Conservation (phyloP, 1,284 basidiomycete genomes). For the Anthracocystis panici-leucophaei region DNA sequence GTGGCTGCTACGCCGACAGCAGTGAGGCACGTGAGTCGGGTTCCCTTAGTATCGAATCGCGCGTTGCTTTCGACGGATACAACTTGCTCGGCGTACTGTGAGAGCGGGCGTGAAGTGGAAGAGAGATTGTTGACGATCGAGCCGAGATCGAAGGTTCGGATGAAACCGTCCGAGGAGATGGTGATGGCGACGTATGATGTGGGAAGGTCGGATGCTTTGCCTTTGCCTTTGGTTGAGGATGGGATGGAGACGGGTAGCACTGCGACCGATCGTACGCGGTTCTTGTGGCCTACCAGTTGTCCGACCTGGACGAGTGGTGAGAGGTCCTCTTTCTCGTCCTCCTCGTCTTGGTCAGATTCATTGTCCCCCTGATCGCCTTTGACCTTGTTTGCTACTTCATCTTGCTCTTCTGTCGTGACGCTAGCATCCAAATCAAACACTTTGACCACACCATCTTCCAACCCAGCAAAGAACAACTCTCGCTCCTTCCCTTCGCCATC, state of each 20-base stretch:
- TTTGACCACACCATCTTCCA: conserved; percentile 53
- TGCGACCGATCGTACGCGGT: conserved; percentile 57
- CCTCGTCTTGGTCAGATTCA: conserved; percentile 26
- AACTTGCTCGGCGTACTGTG: conserved; percentile 17
- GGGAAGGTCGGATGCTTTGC: neutral
- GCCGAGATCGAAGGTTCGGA: conserved; percentile 63
- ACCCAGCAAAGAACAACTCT: conserved; percentile 57
- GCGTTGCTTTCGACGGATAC: conserved; percentile 45
- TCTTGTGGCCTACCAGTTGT: conserved; percentile 61
- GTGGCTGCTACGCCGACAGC: conserved; percentile 48
- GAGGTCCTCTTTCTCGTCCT: conserved; percentile 37
- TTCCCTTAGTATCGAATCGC: conserved; percentile 60
- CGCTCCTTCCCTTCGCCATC: conserved; percentile 37
- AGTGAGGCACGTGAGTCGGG: conserved; percentile 65
- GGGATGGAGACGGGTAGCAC: conserved; percentile 39
- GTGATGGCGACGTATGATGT: conserved; percentile 50
- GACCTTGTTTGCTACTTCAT: conserved; percentile 15
- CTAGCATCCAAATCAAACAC: conserved; percentile 55
- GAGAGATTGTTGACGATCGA: conserved; percentile 31
- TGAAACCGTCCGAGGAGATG: conserved; percentile 66
- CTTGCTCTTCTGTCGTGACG: conserved; percentile 4
- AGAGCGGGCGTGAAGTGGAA: conserved; percentile 3
- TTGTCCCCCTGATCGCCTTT: conserved; percentile 28
- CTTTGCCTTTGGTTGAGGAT: conserved; percentile 7
- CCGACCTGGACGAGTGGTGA: conserved; percentile 54